phyloP scores from a whole-genome alignment of 2,329 filamentous ascomycete genomes.

The Fusarium sp. region DNA sequence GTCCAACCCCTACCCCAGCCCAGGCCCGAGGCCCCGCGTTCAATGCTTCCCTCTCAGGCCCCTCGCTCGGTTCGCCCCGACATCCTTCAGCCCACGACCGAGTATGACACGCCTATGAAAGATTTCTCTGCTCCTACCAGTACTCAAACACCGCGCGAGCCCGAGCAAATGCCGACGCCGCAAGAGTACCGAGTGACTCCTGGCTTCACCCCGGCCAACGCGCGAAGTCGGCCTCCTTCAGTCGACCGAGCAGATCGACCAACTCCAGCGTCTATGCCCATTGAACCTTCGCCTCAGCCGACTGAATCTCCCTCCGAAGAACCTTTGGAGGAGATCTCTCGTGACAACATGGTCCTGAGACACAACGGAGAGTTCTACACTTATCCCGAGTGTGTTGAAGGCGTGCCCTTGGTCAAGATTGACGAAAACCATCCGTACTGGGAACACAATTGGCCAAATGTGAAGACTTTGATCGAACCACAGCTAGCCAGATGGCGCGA shows the following conservation, averaged over 20 bases:
- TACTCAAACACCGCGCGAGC: conserved; percentile 36
- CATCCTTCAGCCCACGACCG: conserved; percentile 40
- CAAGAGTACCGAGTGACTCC: conserved; percentile 47
- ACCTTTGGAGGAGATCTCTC: conserved; percentile 59
- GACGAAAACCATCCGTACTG: conserved; percentile 67
- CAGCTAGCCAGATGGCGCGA: conserved; percentile 64
- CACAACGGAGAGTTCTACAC: conserved; percentile 67
- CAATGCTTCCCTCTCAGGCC: conserved; percentile 31
- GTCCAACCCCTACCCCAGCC: conserved; percentile 29
- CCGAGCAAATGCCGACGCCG: conserved; percentile 47
- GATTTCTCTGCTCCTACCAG: conserved; percentile 28
- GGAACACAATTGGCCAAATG: conserved; percentile 67
- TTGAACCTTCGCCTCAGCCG: conserved; percentile 48
- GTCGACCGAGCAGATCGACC: conserved; percentile 45
- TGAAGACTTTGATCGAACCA: conserved; percentile 60
- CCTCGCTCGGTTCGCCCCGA: conserved; percentile 33
- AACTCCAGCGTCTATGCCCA: conserved; percentile 49
- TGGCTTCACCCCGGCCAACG: conserved; percentile 54
- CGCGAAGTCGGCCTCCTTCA: conserved; percentile 48
- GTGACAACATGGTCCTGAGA: conserved; percentile 60
- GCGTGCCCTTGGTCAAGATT: conserved; percentile 69
- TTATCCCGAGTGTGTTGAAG: conserved; percentile 67
- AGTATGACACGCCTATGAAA: conserved; percentile 38
- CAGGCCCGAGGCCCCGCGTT: conserved; percentile 26
- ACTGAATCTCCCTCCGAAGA: conserved; percentile 31